Conservation (phyloP, 1,284 basidiomycete genomes). For the Pascua guehoae region DNA sequence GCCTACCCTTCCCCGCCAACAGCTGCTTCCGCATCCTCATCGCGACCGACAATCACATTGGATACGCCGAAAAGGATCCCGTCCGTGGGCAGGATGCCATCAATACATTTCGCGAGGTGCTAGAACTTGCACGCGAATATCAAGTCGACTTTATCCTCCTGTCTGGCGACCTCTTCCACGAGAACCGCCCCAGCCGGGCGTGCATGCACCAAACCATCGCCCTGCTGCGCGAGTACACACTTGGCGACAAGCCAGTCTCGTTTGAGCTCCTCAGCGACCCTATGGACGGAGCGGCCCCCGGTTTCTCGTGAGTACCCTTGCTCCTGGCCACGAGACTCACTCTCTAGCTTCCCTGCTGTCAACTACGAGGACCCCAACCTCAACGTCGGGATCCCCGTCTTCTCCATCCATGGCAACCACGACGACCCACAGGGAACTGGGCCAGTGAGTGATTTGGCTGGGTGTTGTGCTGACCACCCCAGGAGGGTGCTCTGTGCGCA, state of each 20-base stretch:
- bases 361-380: constrained; percentile 98
- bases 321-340: constrained; percentile 4
- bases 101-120: constrained; percentile 89
- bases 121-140: constrained; percentile 82
- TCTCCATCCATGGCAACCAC: constrained; percentile 99
- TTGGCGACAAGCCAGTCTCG: constrained; percentile 80
- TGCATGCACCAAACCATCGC: constrained; percentile 85
- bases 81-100: constrained; percentile 92
- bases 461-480: constrained; percentile 5
- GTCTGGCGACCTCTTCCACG: constrained; percentile 95
- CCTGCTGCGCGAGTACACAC: constrained; percentile 81
- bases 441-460: constrained; percentile 59
- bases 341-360: constrained; percentile 79
- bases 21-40: constrained; percentile 71
- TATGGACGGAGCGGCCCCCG: constrained; percentile 75
- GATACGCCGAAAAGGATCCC: constrained; percentile 91
- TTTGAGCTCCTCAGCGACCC: constrained; percentile 91
- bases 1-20: not conserved
- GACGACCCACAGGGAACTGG: constrained; percentile 98
- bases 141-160: constrained; percentile 92
- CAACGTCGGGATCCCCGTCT: constrained; percentile 91
- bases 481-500: constrained; percentile 93
- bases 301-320: constrained; percentile 65
- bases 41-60: constrained; percentile 93
- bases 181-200: constrained; percentile 89